Conservation (phyloP, 2,329 filamentous ascomycete genomes). For the Fusarium citri region DNA sequence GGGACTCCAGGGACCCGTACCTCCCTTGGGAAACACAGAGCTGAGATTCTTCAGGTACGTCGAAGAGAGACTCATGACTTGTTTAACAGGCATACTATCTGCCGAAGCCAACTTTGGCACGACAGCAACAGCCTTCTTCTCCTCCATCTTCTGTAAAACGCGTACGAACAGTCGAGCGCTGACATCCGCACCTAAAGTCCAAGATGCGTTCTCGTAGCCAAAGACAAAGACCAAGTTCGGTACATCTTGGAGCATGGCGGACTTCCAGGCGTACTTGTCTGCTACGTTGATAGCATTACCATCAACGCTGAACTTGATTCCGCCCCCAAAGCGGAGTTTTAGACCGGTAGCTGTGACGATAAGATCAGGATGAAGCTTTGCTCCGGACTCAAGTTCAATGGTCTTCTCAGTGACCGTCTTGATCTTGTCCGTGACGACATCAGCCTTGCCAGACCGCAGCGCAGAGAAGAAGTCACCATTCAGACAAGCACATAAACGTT, state of each 20-base stretch:
- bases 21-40: slow-evolving; percentile 60
- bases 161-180: slow-evolving; percentile 62
- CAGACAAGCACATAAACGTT: slow-evolving; percentile 71
- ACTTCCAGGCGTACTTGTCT: slow-evolving; percentile 67
- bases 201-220: slow-evolving; percentile 70
- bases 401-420: slow-evolving; percentile 56
- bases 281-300: slow-evolving; percentile 56
- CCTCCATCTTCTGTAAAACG: slow-evolving; percentile 62
- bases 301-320: slow-evolving; percentile 64
- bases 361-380: slow-evolving; percentile 65
- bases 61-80: slow-evolving; percentile 58
- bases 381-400: slow-evolving; percentile 58
- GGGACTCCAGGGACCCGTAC: slow-evolving; percentile 51
- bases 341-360: slow-evolving; percentile 75
- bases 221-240: slow-evolving; percentile 70
- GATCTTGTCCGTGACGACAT: slow-evolving; percentile 61
- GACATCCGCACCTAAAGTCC: slow-evolving; percentile 71
- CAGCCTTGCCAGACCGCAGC: slow-evolving; percentile 53
- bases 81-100: slow-evolving; percentile 52
- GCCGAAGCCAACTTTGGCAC: slow-evolving; percentile 56
- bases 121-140: slow-evolving; percentile 55
- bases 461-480: slow-evolving; percentile 60
- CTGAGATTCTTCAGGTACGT: slow-evolving; percentile 62
- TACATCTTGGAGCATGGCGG: slow-evolving; percentile 70
- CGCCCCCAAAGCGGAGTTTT: slow-evolving; percentile 65